Evolutionary conservation across 2,329 filamentous ascomycete genomes (phyloP).

Genomic region (Pseudogymnoascus sp.): DNA sequence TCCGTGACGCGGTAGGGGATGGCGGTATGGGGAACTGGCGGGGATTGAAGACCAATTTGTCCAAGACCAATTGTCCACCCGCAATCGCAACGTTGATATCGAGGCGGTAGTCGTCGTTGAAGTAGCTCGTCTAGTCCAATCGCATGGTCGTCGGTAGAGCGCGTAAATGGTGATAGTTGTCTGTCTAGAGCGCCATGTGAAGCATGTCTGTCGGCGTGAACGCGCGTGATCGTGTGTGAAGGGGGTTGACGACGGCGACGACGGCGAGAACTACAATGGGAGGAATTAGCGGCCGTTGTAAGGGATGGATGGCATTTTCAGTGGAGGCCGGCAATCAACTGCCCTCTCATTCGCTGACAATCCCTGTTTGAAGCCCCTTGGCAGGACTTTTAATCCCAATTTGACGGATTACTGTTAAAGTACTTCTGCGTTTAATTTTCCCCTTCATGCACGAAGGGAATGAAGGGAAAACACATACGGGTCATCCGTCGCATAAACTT

Average conservation of each 20-base stretch:
- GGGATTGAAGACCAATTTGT: neutral
- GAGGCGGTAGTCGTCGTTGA: neutral
- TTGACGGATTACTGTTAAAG: neutral
- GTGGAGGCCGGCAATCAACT: slow-evolving; percentile 1
- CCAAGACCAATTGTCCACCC: neutral
- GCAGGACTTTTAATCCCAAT: slow-evolving; percentile 1
- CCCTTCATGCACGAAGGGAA: neutral
- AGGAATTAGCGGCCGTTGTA: neutral
- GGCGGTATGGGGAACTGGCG: neutral
- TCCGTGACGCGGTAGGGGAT: neutral
- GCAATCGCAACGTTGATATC: neutral
- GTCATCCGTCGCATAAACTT: neutral
- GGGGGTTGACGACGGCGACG: neutral
- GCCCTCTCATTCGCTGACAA: slow-evolving; percentile 1
- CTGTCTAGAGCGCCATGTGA: neutral
- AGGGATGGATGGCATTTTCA: slow-evolving; percentile 5
- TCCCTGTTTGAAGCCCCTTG: neutral
- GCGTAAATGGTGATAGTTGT: neutral
- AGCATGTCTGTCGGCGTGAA: neutral
- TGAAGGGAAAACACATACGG: neutral
- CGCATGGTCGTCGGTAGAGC: neutral
- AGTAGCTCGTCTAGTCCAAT: neutral
- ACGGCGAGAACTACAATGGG: neutral
- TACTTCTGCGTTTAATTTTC: neutral
- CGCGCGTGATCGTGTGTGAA: slow-evolving; percentile 1